Base-by-base conservation (phyloP, 176 grass and related monocot species). In the Microstegium vimineum region DNA sequence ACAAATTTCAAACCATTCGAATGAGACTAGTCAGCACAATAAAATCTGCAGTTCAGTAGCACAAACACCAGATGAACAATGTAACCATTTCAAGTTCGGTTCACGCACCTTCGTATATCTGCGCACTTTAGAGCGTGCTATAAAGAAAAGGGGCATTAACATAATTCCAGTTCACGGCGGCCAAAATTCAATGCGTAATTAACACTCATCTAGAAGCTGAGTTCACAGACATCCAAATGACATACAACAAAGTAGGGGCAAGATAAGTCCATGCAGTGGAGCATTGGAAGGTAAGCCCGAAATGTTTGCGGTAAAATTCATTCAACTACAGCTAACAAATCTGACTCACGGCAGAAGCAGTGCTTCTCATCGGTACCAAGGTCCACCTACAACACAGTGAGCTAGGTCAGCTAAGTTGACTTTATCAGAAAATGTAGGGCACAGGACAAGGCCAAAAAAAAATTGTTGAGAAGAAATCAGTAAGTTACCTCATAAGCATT, bases 401-500 rank as follows among this genome's bases (percentile, higher is more conserved):
- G 6, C 52, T 14, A 52, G 36, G 15, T 63, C 25, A 30, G 33
- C 11, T n/a, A 83, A 52, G n/a, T 52, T 13, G 38, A 87, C 41
- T n/a, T 33, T 85, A 28, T 30, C 37, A 73, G 34, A 66, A 31
- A 16, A 33, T 6, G 8, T 37, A 33, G 0, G 11, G 10, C 16
- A 4, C 10, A 26, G 32, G 16, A 36, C 34, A 51, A 63, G 26
- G 17, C 20, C 23, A 79, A 1, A 2, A 16, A 12, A 1, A 12
- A 12, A n/a, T n/a, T 28, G 25, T 41, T 40, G 31, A 36, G 22
- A 0, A 76, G 31, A 28, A 57, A 40, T n/a, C n/a, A 79, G 66
- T 33, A 13, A 14, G 49, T 69, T 90, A 99, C 97, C 93, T 99
- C 97, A 28, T 99, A 94, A 8, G 93, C 93, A 71, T 88, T 99